A percentile compares a stretch with the other conserved stretches of the same genome.
These are phyloP conservation scores for Glarea lozoyensis DNA, from an alignment of 495 filamentous ascomycete genomes.

Conservation along the genomic window DNA sequence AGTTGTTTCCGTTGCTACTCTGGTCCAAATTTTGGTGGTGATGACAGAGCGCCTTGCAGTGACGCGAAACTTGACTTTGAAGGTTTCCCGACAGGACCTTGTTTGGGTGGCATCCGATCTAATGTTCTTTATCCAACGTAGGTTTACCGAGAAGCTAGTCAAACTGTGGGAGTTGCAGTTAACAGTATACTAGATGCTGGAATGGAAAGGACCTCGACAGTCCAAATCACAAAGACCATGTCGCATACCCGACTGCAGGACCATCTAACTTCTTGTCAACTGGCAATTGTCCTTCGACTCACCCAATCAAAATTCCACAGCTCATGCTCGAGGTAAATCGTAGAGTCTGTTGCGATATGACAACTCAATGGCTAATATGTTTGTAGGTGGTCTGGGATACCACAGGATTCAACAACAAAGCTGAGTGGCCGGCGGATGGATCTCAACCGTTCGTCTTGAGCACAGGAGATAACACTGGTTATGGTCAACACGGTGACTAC, in stretches of 20 bases:
- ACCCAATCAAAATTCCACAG: slow-evolving; percentile 46
- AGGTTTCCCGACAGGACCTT: slow-evolving; percentile 43
- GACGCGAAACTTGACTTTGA: slow-evolving; percentile 36
- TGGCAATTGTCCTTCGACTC: slow-evolving; percentile 37
- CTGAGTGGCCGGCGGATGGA: slow-evolving; percentile 42
- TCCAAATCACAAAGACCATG: slow-evolving; percentile 42
- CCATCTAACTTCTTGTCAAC: slow-evolving; percentile 39
- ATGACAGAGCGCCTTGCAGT: slow-evolving; percentile 33
- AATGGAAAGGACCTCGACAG: slow-evolving; percentile 59
- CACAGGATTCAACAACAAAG: slow-evolving; percentile 37
- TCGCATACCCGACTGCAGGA: slow-evolving; percentile 41
- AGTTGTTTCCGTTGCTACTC: slow-evolving; percentile 41
- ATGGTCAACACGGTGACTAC: slow-evolving; percentile 41
- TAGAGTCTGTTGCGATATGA: no score
- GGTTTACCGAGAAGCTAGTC: neutral
- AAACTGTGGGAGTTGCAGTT: neutral
- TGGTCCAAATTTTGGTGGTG: slow-evolving; percentile 39
- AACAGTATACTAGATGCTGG: slow-evolving; percentile 59
- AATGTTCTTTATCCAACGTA: slow-evolving; percentile 74
- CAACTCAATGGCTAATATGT: no score
- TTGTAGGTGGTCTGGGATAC: slow-evolving; percentile 48
- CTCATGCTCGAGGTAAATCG: slow-evolving; percentile 47
- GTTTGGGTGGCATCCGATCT: slow-evolving; percentile 52
- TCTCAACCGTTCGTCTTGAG: slow-evolving; percentile 38
- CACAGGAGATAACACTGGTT: slow-evolving; percentile 30